phyloP scores from a whole-genome alignment of 208 protist species.

The Trypanosoma caninum region DNA sequence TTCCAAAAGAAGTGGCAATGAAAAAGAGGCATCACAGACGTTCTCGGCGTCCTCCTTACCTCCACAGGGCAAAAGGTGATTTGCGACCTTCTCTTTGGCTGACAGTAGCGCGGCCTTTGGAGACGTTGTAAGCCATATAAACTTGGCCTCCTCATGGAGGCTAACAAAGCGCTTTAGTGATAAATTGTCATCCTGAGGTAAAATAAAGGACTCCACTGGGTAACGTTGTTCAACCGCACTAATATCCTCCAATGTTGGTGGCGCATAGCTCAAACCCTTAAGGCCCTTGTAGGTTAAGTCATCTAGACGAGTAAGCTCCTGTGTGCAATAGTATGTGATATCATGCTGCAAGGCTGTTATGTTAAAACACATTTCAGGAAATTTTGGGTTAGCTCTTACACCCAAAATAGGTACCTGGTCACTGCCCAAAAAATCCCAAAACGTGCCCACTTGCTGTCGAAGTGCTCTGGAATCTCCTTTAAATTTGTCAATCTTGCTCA shows the following conservation, averaged over 20 bases:
- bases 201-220: conserved; percentile 75
- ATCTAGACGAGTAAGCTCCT: conserved; percentile 38
- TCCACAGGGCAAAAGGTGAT: conserved; percentile 16
- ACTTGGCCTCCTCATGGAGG: conserved; percentile 58
- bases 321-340: conserved; percentile 71
- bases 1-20: neutral
- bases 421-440: conserved; percentile 69
- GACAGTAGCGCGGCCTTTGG: conserved; percentile 28
- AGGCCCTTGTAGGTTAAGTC: conserved; percentile 55
- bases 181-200: conserved; percentile 69
- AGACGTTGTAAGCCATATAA: conserved; percentile 21
- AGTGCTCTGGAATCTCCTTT: conserved; percentile 14
- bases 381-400: conserved; percentile 50
- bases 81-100: conserved; percentile 34
- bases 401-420: conserved; percentile 66
- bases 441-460: conserved; percentile 34
- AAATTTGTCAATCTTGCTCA: conserved; percentile 80
- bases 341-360: conserved; percentile 73
- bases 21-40: neutral
- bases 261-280: conserved; percentile 78
- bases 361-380: conserved; percentile 56
- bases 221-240: conserved; percentile 60
- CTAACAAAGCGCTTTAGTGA: conserved; percentile 65
- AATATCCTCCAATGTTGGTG: conserved; percentile 59
- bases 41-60: neutral